Evolutionary conservation across 108 stramenopile genomes (phyloP), one percentile per base, ranked within the genome.

Genomic region (Nitzschia sp.): DNA sequence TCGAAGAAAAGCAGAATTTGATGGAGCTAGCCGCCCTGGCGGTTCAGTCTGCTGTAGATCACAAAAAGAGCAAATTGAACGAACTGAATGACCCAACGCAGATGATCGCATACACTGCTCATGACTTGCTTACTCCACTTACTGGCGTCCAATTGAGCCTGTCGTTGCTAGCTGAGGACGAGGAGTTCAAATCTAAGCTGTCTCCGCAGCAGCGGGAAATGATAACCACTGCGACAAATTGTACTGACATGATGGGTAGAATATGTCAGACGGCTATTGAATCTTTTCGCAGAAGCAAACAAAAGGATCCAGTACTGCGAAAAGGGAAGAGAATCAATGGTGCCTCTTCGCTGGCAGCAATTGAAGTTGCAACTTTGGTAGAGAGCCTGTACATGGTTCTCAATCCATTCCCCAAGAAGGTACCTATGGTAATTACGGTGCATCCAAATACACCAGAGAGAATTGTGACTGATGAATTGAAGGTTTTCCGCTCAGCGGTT

Each of bases 51-150:
- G 61, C 80, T 61, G 82, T 84, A 13, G 38, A 70, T 11, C 79
- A 80, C 15, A 71, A 73, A 56, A 36, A 71, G 54, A 79, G 78
- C 28, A 69, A 71, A 61, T 15, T 72, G 24, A 46, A 75, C 15
- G 48, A 77, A 5, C 25, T 42, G 0, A 62, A 84, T 34, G 80
- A 80, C 46, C 84, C 87, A 54, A 59, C 69, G 11, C 46, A 74
- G 54, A 46, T 83, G 31, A 85, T 87, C 61, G 83, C 86, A 1
- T 83, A 80, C 68, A 84, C 85, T 8, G 84, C 86, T 15, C 90
- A 87, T 74, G 93, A 94, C 58, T 64, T 94, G 56, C 57, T 90
- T 51, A 89, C 88, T 18, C 90, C 93, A 23, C 35, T 94, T 58
- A 78, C 78, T 18, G 83, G 84, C 13, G 74, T 91, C 38, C 83